These are phyloP conservation scores for Juglanconis juglandina DNA, from an alignment of 2,329 filamentous ascomycete genomes.

Conservation along the genomic window DNA sequence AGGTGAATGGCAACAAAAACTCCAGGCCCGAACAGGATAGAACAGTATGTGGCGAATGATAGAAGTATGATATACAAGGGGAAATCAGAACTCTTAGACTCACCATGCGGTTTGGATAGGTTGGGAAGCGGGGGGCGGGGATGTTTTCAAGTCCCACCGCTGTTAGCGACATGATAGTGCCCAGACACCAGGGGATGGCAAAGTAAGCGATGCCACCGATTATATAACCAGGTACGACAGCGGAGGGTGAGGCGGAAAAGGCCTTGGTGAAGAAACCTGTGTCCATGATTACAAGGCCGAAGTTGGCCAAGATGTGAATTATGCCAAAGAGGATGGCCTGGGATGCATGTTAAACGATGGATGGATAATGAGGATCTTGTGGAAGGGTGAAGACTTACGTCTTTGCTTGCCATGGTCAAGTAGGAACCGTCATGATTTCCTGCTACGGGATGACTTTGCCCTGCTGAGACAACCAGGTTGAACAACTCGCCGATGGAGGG, in stretches of 20 bases:
- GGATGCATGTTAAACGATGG: neutral
- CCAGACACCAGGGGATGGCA: constrained; percentile 50
- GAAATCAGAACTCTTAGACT: neutral
- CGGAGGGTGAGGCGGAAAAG: constrained; percentile 43
- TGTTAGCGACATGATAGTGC: constrained; percentile 47
- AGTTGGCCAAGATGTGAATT: constrained; percentile 45
- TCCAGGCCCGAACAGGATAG: too few relatives aligned
- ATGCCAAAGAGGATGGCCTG: constrained; percentile 49
- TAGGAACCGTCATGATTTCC: constrained; percentile 54
- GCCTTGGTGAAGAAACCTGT: constrained; percentile 53
- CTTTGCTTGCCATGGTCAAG: constrained; percentile 53
- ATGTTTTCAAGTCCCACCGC: constrained; percentile 46
- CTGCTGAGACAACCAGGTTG: constrained; percentile 45
- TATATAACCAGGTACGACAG: constrained; percentile 49
- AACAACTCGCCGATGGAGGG: constrained; percentile 46
- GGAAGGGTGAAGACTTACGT: constrained; percentile 24
- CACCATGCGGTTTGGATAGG: constrained; percentile 39
- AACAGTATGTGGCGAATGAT: too few relatives aligned
- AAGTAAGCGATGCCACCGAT: constrained; percentile 53
- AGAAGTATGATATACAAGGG: too few relatives aligned
- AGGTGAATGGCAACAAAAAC: too few relatives aligned
- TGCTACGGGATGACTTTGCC: constrained; percentile 40
- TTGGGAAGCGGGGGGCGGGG: constrained; percentile 44
- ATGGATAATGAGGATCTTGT: fast-evolving
- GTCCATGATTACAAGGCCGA: constrained; percentile 52